Conservation (phyloP, 2,329 filamentous ascomycete genomes). For the Cladophialophora bantiana region DNA sequence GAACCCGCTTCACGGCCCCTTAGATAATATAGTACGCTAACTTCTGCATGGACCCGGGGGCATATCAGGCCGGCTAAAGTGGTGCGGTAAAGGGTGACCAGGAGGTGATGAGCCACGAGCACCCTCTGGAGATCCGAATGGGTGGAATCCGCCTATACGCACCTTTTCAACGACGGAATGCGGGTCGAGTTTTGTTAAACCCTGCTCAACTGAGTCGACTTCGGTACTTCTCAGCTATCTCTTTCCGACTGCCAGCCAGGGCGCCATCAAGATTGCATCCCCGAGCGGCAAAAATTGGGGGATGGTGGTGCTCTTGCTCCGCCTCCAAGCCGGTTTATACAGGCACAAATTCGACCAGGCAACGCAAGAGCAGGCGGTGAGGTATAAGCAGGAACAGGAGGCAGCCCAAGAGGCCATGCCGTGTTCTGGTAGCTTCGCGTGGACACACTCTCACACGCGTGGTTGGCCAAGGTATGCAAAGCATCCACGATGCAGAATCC, state of each 20-base stretch:
- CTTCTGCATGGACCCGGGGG: not conserved
- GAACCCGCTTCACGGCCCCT: not conserved
- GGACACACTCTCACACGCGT: not conserved
- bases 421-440: not conserved
- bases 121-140: not conserved
- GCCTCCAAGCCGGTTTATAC: conserved; percentile 6
- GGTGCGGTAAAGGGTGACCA: not conserved
- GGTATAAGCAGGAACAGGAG: conserved; percentile 7
- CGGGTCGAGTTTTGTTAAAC: not conserved
- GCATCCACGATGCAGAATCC: not conserved
- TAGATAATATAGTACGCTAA: conserved; percentile 16
- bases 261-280: conserved; percentile 1
- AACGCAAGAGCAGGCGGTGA: conserved; percentile 10
- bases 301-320: not conserved
- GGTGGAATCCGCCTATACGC: conserved; percentile 8
- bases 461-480: conserved; percentile 5
- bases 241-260: conserved; percentile 1
- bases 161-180: conserved; percentile 4
- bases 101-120: not conserved
- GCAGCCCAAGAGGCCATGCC: not conserved
- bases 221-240: not conserved
- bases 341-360: not conserved
- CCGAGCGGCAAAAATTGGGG: not conserved
- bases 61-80: conserved; percentile 1
- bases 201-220: not conserved